A percentile compares a stretch with the other conserved stretches of the same genome.
Evolutionary conservation across 768 basidiomycete species (phyloP).

Genomic region (Obba rivulosa): DNA sequence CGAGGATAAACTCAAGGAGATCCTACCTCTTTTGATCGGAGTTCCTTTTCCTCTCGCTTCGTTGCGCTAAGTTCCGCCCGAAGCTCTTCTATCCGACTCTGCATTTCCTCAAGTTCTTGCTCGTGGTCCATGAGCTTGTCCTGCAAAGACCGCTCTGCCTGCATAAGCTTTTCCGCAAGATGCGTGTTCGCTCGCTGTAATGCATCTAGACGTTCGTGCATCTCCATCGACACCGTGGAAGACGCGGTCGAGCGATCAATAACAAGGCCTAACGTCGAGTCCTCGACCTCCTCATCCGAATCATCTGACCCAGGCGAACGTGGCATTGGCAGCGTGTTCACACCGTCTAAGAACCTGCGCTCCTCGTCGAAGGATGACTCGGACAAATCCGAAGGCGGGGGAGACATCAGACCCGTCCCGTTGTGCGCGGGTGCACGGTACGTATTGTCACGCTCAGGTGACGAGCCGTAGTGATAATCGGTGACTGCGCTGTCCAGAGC

Average conservation of each 20-base stretch:
- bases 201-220: conserved; percentile 67
- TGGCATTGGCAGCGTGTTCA: conserved; percentile 59
- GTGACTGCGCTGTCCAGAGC: conserved; percentile 38
- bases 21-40: conserved; percentile 77
- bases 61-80: conserved; percentile 70
- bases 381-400: conserved; percentile 34
- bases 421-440: conserved; percentile 1
- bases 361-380: conserved; percentile 29
- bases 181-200: conserved; percentile 72
- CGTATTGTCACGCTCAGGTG: conserved; percentile 16
- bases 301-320: conserved; percentile 34
- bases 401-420: conserved; percentile 27
- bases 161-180: conserved; percentile 66
- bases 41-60: conserved; percentile 90
- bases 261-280: conserved; percentile 49
- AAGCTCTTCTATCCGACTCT: conserved; percentile 71
- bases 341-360: conserved; percentile 34
- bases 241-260: conserved; percentile 49
- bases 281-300: conserved; percentile 48
- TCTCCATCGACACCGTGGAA: conserved; percentile 67
- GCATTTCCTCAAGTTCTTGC: conserved; percentile 75
- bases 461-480: conserved; percentile 31
- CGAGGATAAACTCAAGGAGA: conserved; percentile 4
- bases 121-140: conserved; percentile 73
- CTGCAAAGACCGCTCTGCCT: conserved; percentile 66